phyloP scores from a whole-genome alignment of 1,284 basidiomycete genomes.

The Cerrena zonata region DNA sequence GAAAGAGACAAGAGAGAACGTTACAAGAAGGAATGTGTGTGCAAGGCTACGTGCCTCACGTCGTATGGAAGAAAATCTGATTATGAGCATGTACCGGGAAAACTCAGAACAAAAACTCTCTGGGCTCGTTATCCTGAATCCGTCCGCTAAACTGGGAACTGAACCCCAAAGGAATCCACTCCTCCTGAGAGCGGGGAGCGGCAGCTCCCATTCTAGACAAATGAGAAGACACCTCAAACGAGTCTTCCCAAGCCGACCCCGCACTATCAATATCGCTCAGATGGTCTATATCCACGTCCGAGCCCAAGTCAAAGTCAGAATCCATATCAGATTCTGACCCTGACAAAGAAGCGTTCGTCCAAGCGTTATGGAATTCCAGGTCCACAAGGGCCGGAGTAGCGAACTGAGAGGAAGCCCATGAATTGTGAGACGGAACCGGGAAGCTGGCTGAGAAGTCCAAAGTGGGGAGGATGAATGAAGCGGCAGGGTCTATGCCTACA shows the following conservation, averaged over 20 bases:
- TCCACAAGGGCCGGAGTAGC: slow-evolving; percentile 14
- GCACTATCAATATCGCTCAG: neutral
- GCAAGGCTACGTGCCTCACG: neutral
- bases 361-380: slow-evolving; percentile 26
- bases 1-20: neutral
- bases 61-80: too few relatives aligned
- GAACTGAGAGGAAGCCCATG: slow-evolving; percentile 13
- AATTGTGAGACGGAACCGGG: slow-evolving; percentile 19
- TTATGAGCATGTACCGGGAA: too few relatives aligned
- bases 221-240: neutral
- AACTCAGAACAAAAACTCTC: slow-evolving; percentile 12
- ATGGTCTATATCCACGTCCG: neutral
- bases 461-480: slow-evolving; percentile 61
- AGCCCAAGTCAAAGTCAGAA: too few relatives aligned
- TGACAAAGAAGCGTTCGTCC: slow-evolving; percentile 9
- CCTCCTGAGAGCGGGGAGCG: slow-evolving; percentile 4
- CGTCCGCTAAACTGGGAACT: slow-evolving; percentile 13
- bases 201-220: neutral
- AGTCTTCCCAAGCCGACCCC: neutral
- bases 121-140: slow-evolving; percentile 10
- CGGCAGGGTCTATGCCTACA: slow-evolving; percentile 39
- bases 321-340: slow-evolving; percentile 1
- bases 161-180: slow-evolving; percentile 13
- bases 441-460: slow-evolving; percentile 56
- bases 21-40: neutral